These are phyloP conservation scores for Torulaspora franciscae DNA, from an alignment of 805 yeast genomes.

Conservation along the genomic window DNA sequence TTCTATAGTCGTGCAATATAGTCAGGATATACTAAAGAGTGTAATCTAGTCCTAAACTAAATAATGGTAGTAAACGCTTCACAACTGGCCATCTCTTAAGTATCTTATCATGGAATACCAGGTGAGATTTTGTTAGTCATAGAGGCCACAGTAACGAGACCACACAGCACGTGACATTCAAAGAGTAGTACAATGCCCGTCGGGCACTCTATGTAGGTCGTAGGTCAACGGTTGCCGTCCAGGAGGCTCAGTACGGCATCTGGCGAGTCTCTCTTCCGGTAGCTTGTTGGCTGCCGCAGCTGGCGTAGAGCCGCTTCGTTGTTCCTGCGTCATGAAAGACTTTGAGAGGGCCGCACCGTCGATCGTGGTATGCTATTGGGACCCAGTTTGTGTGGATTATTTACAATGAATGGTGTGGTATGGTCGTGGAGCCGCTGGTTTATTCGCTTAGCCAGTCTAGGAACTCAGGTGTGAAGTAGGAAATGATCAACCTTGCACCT, in stretches of 20 bases:
- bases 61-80: neutral
- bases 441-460: slow-evolving; percentile 71
- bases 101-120: neutral
- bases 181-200: neutral
- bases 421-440: neutral
- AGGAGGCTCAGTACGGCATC: too few species aligned
- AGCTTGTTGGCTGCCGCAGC: too few species aligned
- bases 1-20: neutral
- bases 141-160: neutral
- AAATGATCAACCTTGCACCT: slow-evolving; percentile 86
- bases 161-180: neutral
- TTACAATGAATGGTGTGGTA: neutral
- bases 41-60: too few species aligned
- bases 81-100: neutral
- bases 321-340: too few species aligned
- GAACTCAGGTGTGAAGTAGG: slow-evolving; percentile 93
- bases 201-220: neutral
- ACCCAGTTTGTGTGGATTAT: neutral
- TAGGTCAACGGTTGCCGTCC: neutral
- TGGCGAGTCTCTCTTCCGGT: too few species aligned
- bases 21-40: too few species aligned
- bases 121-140: neutral
- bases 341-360: too few species aligned
- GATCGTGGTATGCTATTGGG: neutral
- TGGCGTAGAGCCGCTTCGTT: too few species aligned